Conservation (phyloP, 495 filamentous ascomycete species). For the Patellaria atrata region DNA sequence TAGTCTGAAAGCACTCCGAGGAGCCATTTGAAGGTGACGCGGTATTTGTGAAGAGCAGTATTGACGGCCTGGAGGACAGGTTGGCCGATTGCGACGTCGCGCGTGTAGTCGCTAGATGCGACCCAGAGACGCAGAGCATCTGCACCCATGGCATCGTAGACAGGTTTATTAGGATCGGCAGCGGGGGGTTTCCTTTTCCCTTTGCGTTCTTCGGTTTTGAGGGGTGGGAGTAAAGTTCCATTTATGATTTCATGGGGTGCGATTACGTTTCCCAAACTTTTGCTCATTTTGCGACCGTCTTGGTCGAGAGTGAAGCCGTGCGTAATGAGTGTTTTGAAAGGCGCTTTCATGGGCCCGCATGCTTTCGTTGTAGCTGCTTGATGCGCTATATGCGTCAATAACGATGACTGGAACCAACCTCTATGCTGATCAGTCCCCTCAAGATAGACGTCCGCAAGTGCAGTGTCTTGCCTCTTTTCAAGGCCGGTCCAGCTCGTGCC, state of each 20-base stretch:
- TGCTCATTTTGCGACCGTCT: conserved; percentile 92
- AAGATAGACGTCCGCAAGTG: conserved; percentile 72
- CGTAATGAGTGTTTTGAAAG: conserved; percentile 76
- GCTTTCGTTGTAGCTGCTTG: conserved; percentile 29
- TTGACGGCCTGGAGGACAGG: conserved; percentile 61
- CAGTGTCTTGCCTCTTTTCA: conserved; percentile 25
- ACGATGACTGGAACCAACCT: conserved; percentile 97
- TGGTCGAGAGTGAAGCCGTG: conserved; percentile 91
- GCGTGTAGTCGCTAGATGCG: conserved; percentile 80
- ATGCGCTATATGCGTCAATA: conserved; percentile 68
- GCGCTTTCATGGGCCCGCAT: conserved; percentile 29
- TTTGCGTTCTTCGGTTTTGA: conserved; percentile 41
- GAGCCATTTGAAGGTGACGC: conserved; percentile 75
- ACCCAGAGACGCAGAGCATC: conserved; percentile 90
- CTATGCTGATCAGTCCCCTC: conserved; percentile 94
- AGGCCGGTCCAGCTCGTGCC: conserved; percentile 81
- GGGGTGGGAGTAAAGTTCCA: conserved; percentile 50
- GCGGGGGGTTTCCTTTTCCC: conserved; percentile 32
- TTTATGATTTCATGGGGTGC: conserved; percentile 70
- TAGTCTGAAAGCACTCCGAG: conserved; percentile 64
- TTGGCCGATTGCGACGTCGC: conserved; percentile 65
- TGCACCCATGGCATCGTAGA: conserved; percentile 50
- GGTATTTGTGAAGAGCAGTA: conserved; percentile 64
- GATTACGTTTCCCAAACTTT: conserved; percentile 86
- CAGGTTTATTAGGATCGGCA: conserved; percentile 5